Conservation (phyloP, 164 flowering plant species). For the Pachysandra terminalis region DNA sequence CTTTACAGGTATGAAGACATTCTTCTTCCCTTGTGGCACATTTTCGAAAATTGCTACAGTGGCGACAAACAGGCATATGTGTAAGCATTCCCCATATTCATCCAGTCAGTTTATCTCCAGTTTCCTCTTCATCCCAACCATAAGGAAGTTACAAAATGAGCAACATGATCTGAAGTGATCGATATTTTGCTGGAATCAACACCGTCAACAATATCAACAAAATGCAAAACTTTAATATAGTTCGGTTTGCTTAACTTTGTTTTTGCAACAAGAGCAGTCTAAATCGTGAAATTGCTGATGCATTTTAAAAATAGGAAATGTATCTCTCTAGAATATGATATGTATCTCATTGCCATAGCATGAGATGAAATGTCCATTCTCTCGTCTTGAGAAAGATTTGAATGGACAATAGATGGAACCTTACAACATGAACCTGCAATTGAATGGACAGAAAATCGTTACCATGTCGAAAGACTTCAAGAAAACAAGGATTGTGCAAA, state of each 20-base stretch:
- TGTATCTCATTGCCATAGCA: background rate
- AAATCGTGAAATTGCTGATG: background rate
- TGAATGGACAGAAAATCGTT: background rate
- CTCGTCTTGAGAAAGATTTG: background rate
- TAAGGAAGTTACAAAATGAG: background rate
- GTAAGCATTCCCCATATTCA: slow-evolving; percentile 41
- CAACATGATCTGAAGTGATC: background rate
- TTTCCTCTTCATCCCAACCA: background rate
- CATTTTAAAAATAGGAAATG: no score
- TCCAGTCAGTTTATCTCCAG: background rate
- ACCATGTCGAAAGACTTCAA: background rate
- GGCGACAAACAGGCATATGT: slow-evolving; percentile 61
- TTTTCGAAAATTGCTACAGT: slow-evolving; percentile 80
- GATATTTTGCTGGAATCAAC: no score
- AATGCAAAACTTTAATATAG: background rate
- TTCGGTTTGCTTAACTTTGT: background rate
- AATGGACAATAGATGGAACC: background rate
- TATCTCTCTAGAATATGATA: background rate
- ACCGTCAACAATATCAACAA: no score
- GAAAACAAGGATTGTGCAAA: background rate
- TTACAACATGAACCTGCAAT: background rate
- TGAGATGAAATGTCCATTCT: background rate
- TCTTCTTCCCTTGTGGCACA: slow-evolving; percentile 88
- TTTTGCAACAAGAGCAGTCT: background rate
- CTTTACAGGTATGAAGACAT: slow-evolving; percentile 74